phyloP scores from a whole-genome alignment of 306 rosid species.

The Sicyos baderoa region DNA sequence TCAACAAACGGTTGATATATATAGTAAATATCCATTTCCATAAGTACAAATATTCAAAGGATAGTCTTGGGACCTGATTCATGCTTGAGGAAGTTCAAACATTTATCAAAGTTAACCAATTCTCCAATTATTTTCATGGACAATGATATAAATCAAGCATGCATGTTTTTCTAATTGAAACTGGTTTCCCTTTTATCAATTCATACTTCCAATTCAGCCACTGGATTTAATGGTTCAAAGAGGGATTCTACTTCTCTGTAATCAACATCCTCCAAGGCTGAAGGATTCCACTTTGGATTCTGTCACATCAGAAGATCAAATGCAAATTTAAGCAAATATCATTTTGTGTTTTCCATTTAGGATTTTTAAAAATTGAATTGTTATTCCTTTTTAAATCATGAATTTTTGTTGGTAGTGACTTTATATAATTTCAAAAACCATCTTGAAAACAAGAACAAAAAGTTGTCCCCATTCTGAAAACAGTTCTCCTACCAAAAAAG shows the following conservation, averaged over 20 bases:
- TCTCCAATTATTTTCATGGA: background rate
- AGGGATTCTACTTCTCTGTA: slow-evolving; percentile 49
- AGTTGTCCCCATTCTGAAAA: background rate
- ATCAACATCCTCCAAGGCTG: slow-evolving; percentile 60
- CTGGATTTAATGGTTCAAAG: slow-evolving; percentile 51
- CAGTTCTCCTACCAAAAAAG: background rate
- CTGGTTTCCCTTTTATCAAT: background rate
- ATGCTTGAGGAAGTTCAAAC: background rate
- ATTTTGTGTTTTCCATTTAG: background rate
- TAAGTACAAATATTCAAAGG: background rate
- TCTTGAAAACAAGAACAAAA: background rate
- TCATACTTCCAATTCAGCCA: slow-evolving; percentile 41
- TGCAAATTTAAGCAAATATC: background rate
- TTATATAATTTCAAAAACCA: background rate
- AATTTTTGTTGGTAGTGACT: background rate
- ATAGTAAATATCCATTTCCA: fast-evolving
- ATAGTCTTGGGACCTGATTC: background rate
- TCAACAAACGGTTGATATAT: too few relatives aligned
- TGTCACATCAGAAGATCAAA: slow-evolving; percentile 26
- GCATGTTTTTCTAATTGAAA: too few relatives aligned
- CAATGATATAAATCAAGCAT: too few relatives aligned
- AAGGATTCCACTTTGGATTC: slow-evolving; percentile 87
- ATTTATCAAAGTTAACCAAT: background rate
- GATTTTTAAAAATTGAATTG: too few relatives aligned
- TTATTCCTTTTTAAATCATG: background rate